These are phyloP conservation scores for Teunomyces kruisii DNA, from an alignment of 805 yeast genomes.

Conservation along the genomic window DNA sequence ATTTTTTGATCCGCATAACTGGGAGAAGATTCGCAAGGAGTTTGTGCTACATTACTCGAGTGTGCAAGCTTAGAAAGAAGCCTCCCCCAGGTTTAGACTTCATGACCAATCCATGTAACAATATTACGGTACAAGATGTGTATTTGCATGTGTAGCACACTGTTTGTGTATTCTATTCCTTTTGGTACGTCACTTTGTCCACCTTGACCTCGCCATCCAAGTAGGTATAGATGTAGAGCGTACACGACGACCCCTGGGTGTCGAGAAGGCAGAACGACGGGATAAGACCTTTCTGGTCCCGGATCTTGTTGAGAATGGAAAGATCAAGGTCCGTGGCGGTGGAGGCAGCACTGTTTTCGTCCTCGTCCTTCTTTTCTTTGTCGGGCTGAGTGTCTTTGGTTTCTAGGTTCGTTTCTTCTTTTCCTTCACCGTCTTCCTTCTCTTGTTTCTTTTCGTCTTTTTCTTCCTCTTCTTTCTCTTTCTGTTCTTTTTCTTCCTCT, in stretches of 20 bases:
- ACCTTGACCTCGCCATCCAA: constrained; percentile 84
- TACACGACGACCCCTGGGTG: constrained; percentile 74
- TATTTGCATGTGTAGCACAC: too few relatives aligned
- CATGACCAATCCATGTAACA: neutral
- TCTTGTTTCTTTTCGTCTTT: constrained; percentile 11
- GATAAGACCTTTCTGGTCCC: constrained; percentile 28
- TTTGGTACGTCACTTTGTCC: constrained; percentile 59
- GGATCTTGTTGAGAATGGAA: constrained; percentile 15
- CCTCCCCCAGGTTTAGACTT: neutral
- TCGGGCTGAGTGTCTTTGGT: constrained; percentile 5
- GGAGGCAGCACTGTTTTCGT: neutral
- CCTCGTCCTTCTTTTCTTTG: constrained; percentile 8
- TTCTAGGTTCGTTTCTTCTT: constrained; percentile 10
- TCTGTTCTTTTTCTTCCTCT: neutral
- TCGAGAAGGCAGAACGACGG: constrained; percentile 92
- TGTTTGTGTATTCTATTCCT: constrained; percentile 5
- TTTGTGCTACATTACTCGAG: constrained; percentile 53
- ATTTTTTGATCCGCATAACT: constrained; percentile 91
- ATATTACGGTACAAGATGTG: neutral
- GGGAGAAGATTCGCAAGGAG: constrained; percentile 88
- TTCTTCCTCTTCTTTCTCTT: constrained; percentile 8
- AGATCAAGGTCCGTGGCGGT: constrained; percentile 9
- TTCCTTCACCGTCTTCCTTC: constrained; percentile 6
- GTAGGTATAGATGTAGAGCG: constrained; percentile 81
- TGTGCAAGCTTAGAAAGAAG: constrained; percentile 22